Evolutionary conservation across 306 rosid species (phyloP).

Genomic region (Vigna unguiculata): DNA sequence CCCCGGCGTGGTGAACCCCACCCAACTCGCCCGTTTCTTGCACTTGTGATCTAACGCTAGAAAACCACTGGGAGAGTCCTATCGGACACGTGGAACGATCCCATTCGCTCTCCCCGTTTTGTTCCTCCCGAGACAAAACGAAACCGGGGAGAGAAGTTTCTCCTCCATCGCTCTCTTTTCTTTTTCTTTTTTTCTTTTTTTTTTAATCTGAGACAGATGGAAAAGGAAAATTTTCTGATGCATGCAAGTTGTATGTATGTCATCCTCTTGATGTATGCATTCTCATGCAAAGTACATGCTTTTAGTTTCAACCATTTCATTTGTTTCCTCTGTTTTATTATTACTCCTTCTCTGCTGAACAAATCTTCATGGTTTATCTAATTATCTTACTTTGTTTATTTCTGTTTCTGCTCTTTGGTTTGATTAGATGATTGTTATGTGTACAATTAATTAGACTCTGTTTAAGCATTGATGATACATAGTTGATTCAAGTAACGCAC

Average conservation of each 20-base stretch:
- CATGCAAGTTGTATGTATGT: constrained; percentile 47
- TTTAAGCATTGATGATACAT: not conserved
- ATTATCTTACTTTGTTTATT: constrained; percentile 13
- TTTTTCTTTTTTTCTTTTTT: not conserved
- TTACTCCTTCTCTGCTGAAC: not conserved
- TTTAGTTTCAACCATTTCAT: constrained; percentile 6
- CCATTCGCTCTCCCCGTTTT: constrained; percentile 40
- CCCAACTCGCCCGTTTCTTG: constrained; percentile 74
- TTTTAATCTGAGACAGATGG: constrained; percentile 24
- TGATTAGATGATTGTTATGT: not conserved
- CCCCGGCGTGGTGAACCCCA: constrained; percentile 81
- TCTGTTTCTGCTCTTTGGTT: not conserved
- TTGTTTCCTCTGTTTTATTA: not conserved
- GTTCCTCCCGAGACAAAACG: constrained; percentile 6
- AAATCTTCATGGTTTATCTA: constrained; percentile 4
- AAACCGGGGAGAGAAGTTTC: constrained; percentile 24
- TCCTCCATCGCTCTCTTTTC: not conserved
- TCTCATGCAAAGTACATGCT: constrained; percentile 49
- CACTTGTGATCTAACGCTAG: constrained; percentile 61
- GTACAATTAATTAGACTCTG: constrained; percentile 6
- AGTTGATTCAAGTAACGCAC: not conserved
- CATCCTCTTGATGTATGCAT: constrained; percentile 42
- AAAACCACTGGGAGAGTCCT: not conserved
- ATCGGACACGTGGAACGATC: constrained; percentile 47
- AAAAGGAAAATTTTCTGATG: constrained; percentile 40